Percentiles rank a stretch among this genome's conserved stretches.
These are phyloP conservation scores for Fusarium nodosum DNA, from an alignment of 2,329 filamentous ascomycete species.

Conservation along the genomic window DNA sequence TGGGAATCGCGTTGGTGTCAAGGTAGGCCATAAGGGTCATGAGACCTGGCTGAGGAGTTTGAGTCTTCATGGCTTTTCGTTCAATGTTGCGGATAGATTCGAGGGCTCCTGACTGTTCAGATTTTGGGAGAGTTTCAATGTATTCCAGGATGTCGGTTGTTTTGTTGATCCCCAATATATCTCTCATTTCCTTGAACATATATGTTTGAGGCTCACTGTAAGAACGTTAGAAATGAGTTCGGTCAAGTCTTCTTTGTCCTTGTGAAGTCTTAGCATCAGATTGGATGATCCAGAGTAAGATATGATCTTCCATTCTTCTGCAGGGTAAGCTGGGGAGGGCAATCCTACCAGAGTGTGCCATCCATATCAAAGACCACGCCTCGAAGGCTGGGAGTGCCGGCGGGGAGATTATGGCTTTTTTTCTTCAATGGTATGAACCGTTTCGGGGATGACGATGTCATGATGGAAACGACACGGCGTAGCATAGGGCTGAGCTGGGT, in stretches of 20 bases:
- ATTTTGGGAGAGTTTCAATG: slow-evolving; percentile 77
- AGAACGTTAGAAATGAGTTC: slow-evolving; percentile 16
- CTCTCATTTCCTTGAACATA: slow-evolving; percentile 93
- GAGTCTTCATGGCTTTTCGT: slow-evolving; percentile 80
- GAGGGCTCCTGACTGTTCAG: slow-evolving; percentile 73
- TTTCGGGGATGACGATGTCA: slow-evolving; percentile 58
- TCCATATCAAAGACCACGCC: slow-evolving; percentile 92
- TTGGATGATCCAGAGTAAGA: neutral
- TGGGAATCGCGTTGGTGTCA: slow-evolving; percentile 73
- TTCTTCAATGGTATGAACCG: slow-evolving; percentile 70
- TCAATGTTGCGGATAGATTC: slow-evolving; percentile 84
- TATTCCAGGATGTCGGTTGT: slow-evolving; percentile 88
- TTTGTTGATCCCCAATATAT: slow-evolving; percentile 78
- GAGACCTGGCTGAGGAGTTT: slow-evolving; percentile 86
- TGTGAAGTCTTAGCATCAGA: neutral
- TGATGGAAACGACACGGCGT: slow-evolving; percentile 56
- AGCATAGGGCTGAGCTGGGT: slow-evolving; percentile 34
- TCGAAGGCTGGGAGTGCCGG: slow-evolving; percentile 62
- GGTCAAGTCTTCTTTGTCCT: neutral
- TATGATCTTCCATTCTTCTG: slow-evolving; percentile 1
- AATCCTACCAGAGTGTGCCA: slow-evolving; percentile 86
- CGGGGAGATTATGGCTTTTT: slow-evolving; percentile 49
- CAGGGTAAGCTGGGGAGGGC: slow-evolving; percentile 28
- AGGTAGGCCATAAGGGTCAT: slow-evolving; percentile 85
- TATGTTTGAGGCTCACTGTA: slow-evolving; percentile 88